A percentile compares a stretch with the other conserved stretches of the same genome.
These are phyloP conservation scores for Tetrahymena borealis DNA, from an alignment of 73 alveolate genomes.

Conservation along the genomic window DNA sequence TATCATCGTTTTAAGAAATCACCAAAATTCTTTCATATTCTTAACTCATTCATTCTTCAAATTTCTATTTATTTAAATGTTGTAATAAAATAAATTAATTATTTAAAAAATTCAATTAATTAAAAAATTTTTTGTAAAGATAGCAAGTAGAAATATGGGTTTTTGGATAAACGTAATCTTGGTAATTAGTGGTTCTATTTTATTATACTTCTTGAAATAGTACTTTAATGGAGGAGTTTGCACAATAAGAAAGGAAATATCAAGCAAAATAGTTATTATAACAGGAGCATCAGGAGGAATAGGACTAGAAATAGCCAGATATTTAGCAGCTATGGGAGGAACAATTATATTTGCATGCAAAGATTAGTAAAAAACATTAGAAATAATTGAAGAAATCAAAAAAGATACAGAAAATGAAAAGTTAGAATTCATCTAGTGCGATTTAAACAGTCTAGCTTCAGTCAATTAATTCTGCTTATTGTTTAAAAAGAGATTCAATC, in stretches of 20 bases:
- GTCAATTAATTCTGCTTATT: not conserved
- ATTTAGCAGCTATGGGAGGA: constrained; percentile 4
- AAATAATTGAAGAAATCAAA: constrained; percentile 11
- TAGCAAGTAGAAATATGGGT: not conserved
- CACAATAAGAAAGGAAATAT: not conserved
- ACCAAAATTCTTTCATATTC: too few species aligned
- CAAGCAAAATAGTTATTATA: not conserved
- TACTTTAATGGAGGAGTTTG: not conserved
- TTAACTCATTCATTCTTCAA: too few species aligned
- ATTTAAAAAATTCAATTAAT: not conserved
- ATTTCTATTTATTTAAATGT: too few species aligned
- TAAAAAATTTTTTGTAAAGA: not conserved
- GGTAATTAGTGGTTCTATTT: not conserved
- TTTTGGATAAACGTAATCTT: not conserved
- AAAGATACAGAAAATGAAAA: constrained; percentile 17
- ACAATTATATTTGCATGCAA: constrained; percentile 3
- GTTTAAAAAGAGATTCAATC: not conserved
- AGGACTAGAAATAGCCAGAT: constrained; percentile 1
- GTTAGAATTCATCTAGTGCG: constrained; percentile 3
- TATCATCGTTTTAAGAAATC: too few species aligned
- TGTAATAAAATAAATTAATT: too few species aligned
- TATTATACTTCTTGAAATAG: not conserved
- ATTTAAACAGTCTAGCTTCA: constrained; percentile 5
- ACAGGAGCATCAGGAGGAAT: constrained; percentile 10
- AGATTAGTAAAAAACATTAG: not conserved